These are phyloP conservation scores for Neofusicoccum laricinum DNA, from an alignment of 2,329 filamentous ascomycete species.

Conservation along the genomic window DNA sequence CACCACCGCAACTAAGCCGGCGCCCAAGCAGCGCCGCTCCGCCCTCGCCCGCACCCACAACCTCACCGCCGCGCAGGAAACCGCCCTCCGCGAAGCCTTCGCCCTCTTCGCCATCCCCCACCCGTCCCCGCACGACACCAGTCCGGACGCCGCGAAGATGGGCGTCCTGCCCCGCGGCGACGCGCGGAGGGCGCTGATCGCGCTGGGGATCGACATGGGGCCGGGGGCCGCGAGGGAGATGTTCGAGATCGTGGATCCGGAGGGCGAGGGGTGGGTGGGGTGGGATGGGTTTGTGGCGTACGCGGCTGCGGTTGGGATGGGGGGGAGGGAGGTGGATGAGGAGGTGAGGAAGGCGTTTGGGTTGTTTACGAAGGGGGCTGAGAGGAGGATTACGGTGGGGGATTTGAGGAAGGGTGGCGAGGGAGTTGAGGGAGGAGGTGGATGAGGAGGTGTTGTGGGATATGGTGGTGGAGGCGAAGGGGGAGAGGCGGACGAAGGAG, in stretches of 20 bases:
- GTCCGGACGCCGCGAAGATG: constrained; percentile 42
- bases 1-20: background rate
- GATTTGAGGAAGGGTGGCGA: constrained; percentile 77
- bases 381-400: constrained; percentile 70
- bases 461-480: constrained; percentile 95
- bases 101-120: constrained; percentile 62
- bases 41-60: constrained; percentile 92
- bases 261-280: constrained; percentile 70
- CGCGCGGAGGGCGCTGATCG: constrained; percentile 46
- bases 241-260: constrained; percentile 77
- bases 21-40: constrained; percentile 57
- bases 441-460: constrained; percentile 80
- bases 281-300: constrained; percentile 84
- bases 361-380: constrained; percentile 66
- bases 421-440: constrained; percentile 78
- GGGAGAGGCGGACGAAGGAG: constrained; percentile 30
- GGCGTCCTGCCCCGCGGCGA: constrained; percentile 43
- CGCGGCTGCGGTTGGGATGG: constrained; percentile 60
- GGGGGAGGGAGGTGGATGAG: constrained; percentile 28
- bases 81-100: constrained; percentile 89
- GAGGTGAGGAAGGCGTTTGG: constrained; percentile 81
- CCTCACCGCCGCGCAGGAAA: constrained; percentile 78
- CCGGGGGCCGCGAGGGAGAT: constrained; percentile 72
- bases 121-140: constrained; percentile 47
- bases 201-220: constrained; percentile 66